Evolutionary conservation across 2,329 filamentous ascomycete species (phyloP), one percentile per base, ranked within the genome.

Genomic region (Trichocomaceae sp.): DNA sequence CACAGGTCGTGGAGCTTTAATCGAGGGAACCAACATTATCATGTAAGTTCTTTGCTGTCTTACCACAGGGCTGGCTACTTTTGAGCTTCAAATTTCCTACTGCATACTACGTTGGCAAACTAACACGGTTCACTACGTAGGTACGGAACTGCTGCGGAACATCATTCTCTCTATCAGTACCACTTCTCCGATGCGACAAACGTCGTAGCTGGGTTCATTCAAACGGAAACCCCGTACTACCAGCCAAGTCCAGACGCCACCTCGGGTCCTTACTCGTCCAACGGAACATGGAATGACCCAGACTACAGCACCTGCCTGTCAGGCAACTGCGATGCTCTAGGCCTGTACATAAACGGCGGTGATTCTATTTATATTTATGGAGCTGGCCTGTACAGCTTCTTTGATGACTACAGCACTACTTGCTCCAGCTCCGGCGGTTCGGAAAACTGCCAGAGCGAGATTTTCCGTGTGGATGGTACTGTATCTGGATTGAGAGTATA

Each of bases 381-480:
- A 15, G 78, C 75, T 0, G 79, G 79, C 1, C 61, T 79, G 5
- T 81, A 82, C 68, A 75, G 71, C 17, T 81, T 82, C 68, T 82
- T 81, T 65, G 72, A 78, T 60, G 72, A 79, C 60, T 80, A 81
- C 65, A 75, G 64, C 57, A 76, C 73, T 0, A 60, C 62, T 1
- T 78, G 75, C 62, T 72, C 72, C 3, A 63, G 70, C 33, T 65
- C 68, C 53, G 70, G 69, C 8, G 63, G 66, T 7, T 66, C 69
- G 1, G 69, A 72, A 7, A 58, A 67, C 1, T 82, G 79, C 55
- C 79, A 81, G 66, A 71, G 66, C 37, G 62, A 71, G n/a, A 79
- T 80, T 13, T 67, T 79, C 54, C 73, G 70, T 41, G 62, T 80
- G 13, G 76, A 78, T 50, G 74, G 72, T 19, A 35, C 35, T 6